phyloP scores from a whole-genome alignment of 495 filamentous ascomycete species.

The Tuber indicum region DNA sequence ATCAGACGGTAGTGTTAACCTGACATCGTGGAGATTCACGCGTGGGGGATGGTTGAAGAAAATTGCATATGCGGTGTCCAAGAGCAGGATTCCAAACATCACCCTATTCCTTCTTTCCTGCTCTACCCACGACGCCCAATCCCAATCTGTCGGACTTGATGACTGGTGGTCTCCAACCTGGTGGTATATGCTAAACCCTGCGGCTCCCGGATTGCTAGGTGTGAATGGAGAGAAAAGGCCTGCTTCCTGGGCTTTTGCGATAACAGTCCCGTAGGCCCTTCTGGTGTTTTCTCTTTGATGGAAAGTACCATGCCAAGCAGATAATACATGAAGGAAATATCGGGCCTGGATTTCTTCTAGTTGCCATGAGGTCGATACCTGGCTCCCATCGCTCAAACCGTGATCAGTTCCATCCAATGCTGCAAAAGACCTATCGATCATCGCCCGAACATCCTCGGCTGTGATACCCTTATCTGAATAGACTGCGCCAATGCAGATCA shows the following conservation, averaged over 20 bases:
- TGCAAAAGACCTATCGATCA: conserved; percentile 49
- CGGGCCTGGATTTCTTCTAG: conserved; percentile 58
- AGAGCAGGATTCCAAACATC: conserved; percentile 56
- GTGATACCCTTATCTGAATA: conserved; percentile 53
- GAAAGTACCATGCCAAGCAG: conserved; percentile 59
- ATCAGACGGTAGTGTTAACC: conserved; percentile 57
- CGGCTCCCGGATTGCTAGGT: conserved; percentile 28
- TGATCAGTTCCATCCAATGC: conserved; percentile 26
- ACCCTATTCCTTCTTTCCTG: conserved; percentile 60
- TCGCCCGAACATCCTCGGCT: conserved; percentile 51
- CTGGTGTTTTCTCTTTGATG: conserved; percentile 53
- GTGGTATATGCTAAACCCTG: conserved; percentile 45
- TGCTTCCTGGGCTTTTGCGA: conserved; percentile 48
- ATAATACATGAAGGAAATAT: conserved; percentile 51
- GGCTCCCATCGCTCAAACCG: not conserved
- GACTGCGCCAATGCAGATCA: conserved; percentile 62
- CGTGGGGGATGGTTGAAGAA: conserved; percentile 58
- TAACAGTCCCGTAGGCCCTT: conserved; percentile 50
- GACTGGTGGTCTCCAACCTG: conserved; percentile 25
- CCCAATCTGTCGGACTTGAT: conserved; percentile 16
- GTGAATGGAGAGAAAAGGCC: conserved; percentile 47
- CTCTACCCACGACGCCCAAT: conserved; percentile 59
- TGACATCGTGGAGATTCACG: conserved; percentile 53
- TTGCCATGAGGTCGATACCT: conserved; percentile 34
- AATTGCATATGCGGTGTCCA: conserved; percentile 55